Conservation (phyloP, 75 land plant genomes). For the Sequoia sempervirens region DNA sequence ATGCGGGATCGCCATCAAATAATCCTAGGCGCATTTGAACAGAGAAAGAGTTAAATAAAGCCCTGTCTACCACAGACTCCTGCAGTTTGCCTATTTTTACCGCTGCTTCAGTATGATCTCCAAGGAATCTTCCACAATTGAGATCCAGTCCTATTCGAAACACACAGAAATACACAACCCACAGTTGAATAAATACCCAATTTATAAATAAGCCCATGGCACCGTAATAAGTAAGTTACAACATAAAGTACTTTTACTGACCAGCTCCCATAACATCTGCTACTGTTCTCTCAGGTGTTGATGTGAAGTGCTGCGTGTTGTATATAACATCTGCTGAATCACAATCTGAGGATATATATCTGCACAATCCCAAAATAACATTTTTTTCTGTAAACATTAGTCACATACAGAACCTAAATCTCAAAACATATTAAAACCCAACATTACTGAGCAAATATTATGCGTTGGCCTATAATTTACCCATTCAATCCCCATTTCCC, state of each 20-base stretch:
- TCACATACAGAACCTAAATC: background rate
- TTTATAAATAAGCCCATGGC: background rate
- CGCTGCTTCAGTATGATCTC: constrained; percentile 49
- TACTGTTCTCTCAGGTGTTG: constrained; percentile 39
- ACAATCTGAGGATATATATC: constrained; percentile 41
- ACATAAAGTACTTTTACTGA: background rate
- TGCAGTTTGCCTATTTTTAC: constrained; percentile 40
- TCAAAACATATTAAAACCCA: background rate
- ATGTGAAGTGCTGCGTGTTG: constrained; percentile 25
- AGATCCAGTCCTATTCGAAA: constrained; percentile 76
- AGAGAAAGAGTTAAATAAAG: constrained; percentile 53
- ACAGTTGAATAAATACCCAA: background rate
- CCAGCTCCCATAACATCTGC: constrained; percentile 42
- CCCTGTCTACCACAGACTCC: constrained; percentile 46
- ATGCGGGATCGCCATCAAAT: constrained; percentile 79
- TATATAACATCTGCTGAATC: constrained; percentile 44
- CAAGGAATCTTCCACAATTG: constrained; percentile 77
- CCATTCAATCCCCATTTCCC: constrained; percentile 58
- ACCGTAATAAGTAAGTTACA: background rate
- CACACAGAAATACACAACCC: background rate
- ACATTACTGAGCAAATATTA: background rate
- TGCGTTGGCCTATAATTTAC: constrained; percentile 12
- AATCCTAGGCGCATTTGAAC: constrained; percentile 89
- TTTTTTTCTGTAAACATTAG: background rate
- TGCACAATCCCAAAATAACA: constrained; percentile 5